These are phyloP conservation scores for Gnaphalium uliginosum DNA, from an alignment of 129 eudicot genomes.

Conservation along the genomic window DNA sequence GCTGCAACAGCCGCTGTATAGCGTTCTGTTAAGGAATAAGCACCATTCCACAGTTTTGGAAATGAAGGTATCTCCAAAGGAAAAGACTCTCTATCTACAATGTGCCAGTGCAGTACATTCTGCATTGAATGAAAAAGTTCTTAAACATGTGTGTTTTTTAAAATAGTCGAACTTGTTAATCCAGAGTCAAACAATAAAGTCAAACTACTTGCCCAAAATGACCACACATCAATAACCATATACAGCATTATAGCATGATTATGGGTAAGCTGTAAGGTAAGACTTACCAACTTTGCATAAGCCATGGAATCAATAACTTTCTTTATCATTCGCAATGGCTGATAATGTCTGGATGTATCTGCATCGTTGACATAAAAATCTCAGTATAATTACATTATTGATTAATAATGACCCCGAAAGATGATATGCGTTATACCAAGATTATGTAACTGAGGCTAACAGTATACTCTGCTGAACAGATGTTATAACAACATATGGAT, in stretches of 20 bases:
- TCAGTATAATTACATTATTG: constrained; percentile 21
- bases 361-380: constrained; percentile 32
- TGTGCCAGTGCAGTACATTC: constrained; percentile 99
- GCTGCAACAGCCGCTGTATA: constrained; percentile 85
- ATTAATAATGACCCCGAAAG: background rate
- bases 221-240: background rate
- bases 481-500: background rate
- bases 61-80: constrained; percentile 94
- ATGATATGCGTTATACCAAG: background rate
- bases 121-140: constrained; percentile 31
- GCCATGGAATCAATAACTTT: constrained; percentile 96
- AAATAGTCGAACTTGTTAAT: constrained; percentile 3
- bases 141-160: constrained; percentile 19
- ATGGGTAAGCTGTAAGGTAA: background rate
- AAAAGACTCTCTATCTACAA: constrained; percentile 87
- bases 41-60: constrained; percentile 91
- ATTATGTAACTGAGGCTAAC: background rate
- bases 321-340: constrained; percentile 70
- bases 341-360: constrained; percentile 99
- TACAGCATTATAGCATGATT: constrained; percentile 1
- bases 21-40: constrained; percentile 76
- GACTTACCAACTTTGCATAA: constrained; percentile 89
- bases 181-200: constrained; percentile 14
- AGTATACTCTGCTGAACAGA: constrained; percentile 8
- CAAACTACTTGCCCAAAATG: background rate